phyloP scores from a whole-genome alignment of 192 early-diverging fungal species.

The Chytriomyces confervae region DNA sequence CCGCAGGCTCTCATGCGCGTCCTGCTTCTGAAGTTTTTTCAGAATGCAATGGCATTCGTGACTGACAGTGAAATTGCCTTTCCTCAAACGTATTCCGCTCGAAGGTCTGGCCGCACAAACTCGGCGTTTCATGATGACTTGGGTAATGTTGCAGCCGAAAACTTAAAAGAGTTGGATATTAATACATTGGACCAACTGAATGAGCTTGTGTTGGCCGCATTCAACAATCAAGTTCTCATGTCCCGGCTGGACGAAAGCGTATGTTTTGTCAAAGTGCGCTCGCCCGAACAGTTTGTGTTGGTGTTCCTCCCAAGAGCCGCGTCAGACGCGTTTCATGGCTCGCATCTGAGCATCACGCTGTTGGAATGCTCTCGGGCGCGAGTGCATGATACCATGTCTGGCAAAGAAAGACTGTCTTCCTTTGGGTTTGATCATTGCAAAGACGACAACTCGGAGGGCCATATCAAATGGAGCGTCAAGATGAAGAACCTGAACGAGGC shows the following conservation, averaged over 20 bases:
- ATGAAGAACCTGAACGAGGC: neutral
- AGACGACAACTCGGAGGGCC: neutral
- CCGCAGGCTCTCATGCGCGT: slow-evolving; percentile 27
- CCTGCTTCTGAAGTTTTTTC: slow-evolving; percentile 39
- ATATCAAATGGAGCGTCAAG: neutral
- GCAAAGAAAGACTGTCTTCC: slow-evolving; percentile 6
- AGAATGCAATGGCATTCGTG: slow-evolving; percentile 30
- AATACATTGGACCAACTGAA: slow-evolving; percentile 41
- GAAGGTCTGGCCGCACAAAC: neutral
- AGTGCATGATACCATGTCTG: slow-evolving; percentile 32
- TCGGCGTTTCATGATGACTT: neutral
- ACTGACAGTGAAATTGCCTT: slow-evolving; percentile 44
- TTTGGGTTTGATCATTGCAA: slow-evolving; percentile 13
- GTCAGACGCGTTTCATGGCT: neutral
- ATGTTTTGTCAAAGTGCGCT: slow-evolving; percentile 52
- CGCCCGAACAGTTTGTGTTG: slow-evolving; percentile 41
- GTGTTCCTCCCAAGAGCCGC: slow-evolving; percentile 38
- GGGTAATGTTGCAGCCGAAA: neutral
- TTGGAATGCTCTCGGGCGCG: slow-evolving; percentile 36
- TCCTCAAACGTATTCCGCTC: neutral
- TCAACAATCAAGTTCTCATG: slow-evolving; percentile 5
- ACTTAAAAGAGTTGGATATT: neutral
- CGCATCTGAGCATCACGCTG: slow-evolving; percentile 34
- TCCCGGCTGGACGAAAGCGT: slow-evolving; percentile 21
- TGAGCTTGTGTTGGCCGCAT: neutral